phyloP scores from a whole-genome alignment of 2,329 filamentous ascomycete genomes.

The Stagonosporopsis vannaccii region DNA sequence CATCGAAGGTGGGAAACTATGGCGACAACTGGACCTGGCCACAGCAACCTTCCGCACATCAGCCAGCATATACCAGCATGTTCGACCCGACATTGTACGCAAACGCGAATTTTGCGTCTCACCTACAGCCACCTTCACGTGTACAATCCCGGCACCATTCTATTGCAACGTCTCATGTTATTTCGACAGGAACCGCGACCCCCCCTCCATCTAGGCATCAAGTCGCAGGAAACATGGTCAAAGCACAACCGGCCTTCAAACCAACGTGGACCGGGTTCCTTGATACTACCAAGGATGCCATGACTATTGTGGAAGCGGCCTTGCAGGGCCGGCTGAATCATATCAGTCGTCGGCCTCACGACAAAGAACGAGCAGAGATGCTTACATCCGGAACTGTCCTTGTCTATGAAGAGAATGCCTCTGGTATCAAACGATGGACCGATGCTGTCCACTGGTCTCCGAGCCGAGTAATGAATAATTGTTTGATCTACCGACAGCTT shows the following conservation, averaged over 20 bases:
- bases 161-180: conserved; percentile 38
- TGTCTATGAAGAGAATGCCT: conserved; percentile 89
- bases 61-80: conserved; percentile 34
- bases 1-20: conserved; percentile 46
- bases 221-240: conserved; percentile 39
- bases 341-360: conserved; percentile 83
- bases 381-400: conserved; percentile 88
- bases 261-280: conserved; percentile 75
- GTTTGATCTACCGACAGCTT: conserved; percentile 84
- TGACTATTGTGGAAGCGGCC: conserved; percentile 82
- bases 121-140: conserved; percentile 29
- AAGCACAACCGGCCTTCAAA: conserved; percentile 56
- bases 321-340: conserved; percentile 74
- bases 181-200: conserved; percentile 34
- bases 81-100: conserved; percentile 44
- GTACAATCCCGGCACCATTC: conserved; percentile 40
- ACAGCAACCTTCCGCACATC: conserved; percentile 34
- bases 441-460: conserved; percentile 92
- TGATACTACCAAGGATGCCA: conserved; percentile 74
- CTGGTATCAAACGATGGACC: conserved; percentile 93
- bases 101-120: conserved; percentile 33
- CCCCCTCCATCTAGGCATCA: conserved; percentile 42
- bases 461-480: conserved; percentile 83
- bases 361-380: conserved; percentile 77
- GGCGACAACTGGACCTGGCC: conserved; percentile 44